Base-by-base conservation (phyloP, 768 basidiomycete species). In the Lactifluus subvellereus region DNA sequence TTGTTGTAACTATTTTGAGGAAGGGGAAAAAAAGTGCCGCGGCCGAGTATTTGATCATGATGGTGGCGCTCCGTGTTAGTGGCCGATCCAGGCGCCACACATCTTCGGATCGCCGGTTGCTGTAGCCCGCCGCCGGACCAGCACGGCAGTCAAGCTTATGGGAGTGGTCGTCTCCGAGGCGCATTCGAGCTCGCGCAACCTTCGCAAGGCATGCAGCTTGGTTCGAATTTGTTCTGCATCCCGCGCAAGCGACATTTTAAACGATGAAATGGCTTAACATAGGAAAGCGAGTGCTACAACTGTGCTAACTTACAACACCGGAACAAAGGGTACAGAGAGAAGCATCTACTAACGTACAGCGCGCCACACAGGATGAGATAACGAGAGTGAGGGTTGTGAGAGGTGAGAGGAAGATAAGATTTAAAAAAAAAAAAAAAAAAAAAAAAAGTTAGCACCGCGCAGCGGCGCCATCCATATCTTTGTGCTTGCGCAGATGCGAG, bases 401-500 rank as follows among this genome's bases (percentile, higher is more conserved):
- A 16, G 32, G 37, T 59, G n/a, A 20, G n/a, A 13, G 27, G 7
- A 2, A 43, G 4, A 45, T 35, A 35, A 53, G 20, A 30, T 27
- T 27, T 27, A 13, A n/a, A 40, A 6, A 33, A 30, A 54, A n/a
- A 1, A 43, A 4, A 45, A 45, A 35, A 53, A 33, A 30, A 13
- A n/a, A 48, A 10, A 33, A 30, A 54, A n/a, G 18, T 14, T 55
- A 60, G 27, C 58, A 48, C 48, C 54, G 58, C 58, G 32, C 56
- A 30, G 61, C 42, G 47, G 61, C 56, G 16, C 65, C 57, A 18
- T 63, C 67, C 67, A 68, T 68, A 38, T 66, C 65, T 32, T 35
- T 59, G 51, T 57, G 61, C 38, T 66, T 68, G 20, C 59, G 61
- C 16, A 68, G 37, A 48, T 68, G 67, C 42, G 67, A 68, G 35